Conservation (phyloP, 1,284 basidiomycete species). For the Ceratobasidium papillatum region DNA sequence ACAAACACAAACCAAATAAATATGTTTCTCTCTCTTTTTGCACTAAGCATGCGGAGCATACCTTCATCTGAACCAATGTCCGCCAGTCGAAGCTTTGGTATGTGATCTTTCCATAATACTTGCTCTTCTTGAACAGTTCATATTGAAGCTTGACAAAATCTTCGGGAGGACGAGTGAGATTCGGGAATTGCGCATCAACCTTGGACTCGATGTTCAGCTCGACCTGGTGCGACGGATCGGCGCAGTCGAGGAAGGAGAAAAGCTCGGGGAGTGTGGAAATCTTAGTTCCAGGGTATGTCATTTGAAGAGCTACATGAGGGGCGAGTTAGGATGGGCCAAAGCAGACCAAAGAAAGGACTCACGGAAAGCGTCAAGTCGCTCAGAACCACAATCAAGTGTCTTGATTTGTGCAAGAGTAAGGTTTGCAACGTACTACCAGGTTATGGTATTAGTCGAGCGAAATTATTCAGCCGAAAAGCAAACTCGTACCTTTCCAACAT, state of each 20-base stretch:
- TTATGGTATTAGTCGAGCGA: slow-evolving; percentile 49
- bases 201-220: slow-evolving; percentile 85
- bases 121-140: slow-evolving; percentile 63
- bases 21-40: neutral
- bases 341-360: slow-evolving; percentile 49
- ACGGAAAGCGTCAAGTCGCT: slow-evolving; percentile 69
- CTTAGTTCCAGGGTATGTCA: slow-evolving; percentile 70
- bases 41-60: slow-evolving; percentile 44
- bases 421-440: slow-evolving; percentile 77
- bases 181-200: slow-evolving; percentile 66
- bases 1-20: slow-evolving; percentile 24
- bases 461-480: too few species aligned
- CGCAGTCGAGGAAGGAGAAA: slow-evolving; percentile 77
- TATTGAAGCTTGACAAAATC: slow-evolving; percentile 74
- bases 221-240: slow-evolving; percentile 66
- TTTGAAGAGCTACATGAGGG: slow-evolving; percentile 61
- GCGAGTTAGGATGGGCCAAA: neutral
- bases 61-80: slow-evolving; percentile 74
- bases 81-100: slow-evolving; percentile 83
- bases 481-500: slow-evolving; percentile 37
- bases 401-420: slow-evolving; percentile 79
- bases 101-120: slow-evolving; percentile 69
- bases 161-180: slow-evolving; percentile 66
- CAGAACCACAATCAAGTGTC: slow-evolving; percentile 81
- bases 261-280: slow-evolving; percentile 77